phyloP scores from a whole-genome alignment of 441 rosid species.

The Daphne laureola region DNA sequence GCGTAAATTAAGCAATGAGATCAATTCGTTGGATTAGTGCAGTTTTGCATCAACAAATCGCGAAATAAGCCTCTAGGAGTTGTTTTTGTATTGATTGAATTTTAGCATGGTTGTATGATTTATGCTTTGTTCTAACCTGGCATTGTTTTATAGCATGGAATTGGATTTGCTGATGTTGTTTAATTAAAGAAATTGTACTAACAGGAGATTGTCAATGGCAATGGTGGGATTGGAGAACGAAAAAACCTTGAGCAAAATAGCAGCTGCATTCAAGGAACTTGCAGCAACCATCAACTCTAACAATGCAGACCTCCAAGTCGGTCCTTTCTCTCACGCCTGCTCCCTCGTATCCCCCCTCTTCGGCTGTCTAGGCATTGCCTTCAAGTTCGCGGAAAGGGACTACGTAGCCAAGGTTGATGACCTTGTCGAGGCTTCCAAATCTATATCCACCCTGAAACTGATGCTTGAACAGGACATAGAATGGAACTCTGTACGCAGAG shows the following conservation, averaged over 20 bases:
- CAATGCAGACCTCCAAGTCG: slow-evolving; percentile 42
- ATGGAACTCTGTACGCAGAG: slow-evolving; percentile 45
- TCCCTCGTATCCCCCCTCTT: slow-evolving; percentile 86
- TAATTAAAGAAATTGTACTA: too few species aligned
- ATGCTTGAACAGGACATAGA: slow-evolving; percentile 55
- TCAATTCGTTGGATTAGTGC: too few species aligned
- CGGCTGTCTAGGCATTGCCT: slow-evolving; percentile 85
- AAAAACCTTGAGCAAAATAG: slow-evolving; percentile 58
- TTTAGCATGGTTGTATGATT: too few species aligned
- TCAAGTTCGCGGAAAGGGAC: slow-evolving; percentile 93
- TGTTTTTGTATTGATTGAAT: too few species aligned
- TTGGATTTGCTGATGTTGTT: too few species aligned
- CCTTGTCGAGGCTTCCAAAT: slow-evolving; percentile 65
- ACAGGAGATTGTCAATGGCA: not conserved
- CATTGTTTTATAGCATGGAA: too few species aligned
- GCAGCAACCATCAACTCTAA: slow-evolving; percentile 42
- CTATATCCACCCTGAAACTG: slow-evolving; percentile 40
- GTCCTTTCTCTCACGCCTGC: slow-evolving; percentile 72
- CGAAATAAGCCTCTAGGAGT: too few species aligned
- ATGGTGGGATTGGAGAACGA: slow-evolving; percentile 42
- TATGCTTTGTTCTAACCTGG: too few species aligned
- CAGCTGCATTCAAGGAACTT: slow-evolving; percentile 66
- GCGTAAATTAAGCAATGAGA: too few species aligned
- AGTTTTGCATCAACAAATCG: too few species aligned
- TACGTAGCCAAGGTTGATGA: slow-evolving; percentile 88